These are phyloP conservation scores for Dactylorhiza incarnata DNA, from an alignment of 106 monocot species.

Conservation along the genomic window DNA sequence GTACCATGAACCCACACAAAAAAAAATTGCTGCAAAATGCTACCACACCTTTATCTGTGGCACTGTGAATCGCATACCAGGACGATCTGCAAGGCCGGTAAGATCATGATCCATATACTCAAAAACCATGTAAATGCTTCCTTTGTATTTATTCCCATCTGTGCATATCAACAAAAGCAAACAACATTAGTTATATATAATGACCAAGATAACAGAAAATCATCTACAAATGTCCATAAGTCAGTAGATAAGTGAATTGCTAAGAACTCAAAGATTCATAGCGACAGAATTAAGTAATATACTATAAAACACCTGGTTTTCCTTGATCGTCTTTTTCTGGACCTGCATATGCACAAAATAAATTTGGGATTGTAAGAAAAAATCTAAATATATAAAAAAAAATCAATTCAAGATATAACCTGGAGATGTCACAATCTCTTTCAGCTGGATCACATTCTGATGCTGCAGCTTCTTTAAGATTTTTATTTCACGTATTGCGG, in stretches of 20 bases:
- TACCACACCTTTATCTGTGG: conserved; percentile 82
- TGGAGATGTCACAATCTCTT: conserved; percentile 97
- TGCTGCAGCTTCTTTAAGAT: conserved; percentile 96
- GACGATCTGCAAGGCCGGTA: conserved; percentile 83
- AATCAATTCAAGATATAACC: conserved; percentile 21
- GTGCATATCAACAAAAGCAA: conserved; percentile 6
- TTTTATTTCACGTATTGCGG: conserved; percentile 96
- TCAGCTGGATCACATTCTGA: conserved; percentile 88
- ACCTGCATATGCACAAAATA: conserved; percentile 33
- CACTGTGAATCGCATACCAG: conserved; percentile 86
- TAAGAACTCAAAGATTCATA: background rate
- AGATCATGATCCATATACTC: conserved; percentile 99
- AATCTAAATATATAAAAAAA: background rate
- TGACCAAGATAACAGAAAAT: background rate
- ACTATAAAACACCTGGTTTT: conserved; percentile 40
- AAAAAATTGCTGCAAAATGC: background rate
- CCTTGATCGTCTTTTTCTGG: conserved; percentile 96
- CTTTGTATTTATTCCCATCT: conserved; percentile 96
- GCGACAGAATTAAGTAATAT: background rate
- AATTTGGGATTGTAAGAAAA: background rate
- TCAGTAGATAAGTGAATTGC: background rate
- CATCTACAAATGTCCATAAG: background rate
- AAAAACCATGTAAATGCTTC: conserved; percentile 98
- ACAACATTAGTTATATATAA: background rate
- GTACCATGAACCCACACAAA: background rate